Conservation (phyloP, 2,329 filamentous ascomycete genomes). For the Fonsecaea multimorphosa region DNA sequence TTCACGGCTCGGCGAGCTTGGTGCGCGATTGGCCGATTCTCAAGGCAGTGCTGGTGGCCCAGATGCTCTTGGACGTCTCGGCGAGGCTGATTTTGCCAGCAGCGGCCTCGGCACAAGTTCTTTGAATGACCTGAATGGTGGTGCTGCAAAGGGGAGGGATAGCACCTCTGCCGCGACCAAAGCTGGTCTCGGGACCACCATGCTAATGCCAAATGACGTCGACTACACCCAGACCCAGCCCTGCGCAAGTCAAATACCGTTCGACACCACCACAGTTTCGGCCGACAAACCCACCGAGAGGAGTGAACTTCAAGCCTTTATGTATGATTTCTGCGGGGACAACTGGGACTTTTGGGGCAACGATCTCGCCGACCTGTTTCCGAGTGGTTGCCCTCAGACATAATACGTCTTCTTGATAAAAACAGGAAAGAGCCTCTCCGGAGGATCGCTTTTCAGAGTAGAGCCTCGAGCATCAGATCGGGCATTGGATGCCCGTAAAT, state of each 20-base stretch:
- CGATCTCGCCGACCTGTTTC: constrained; percentile 13
- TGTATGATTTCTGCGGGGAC: constrained; percentile 21
- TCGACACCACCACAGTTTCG: neutral
- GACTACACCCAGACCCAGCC: neutral
- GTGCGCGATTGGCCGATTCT: constrained; percentile 4
- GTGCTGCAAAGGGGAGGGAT: neutral
- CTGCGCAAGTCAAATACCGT: neutral
- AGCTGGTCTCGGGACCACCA: neutral
- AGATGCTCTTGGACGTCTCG: neutral
- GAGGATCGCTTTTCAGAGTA: neutral
- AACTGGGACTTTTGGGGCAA: constrained; percentile 17
- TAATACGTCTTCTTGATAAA: neutral
- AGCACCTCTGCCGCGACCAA: neutral
- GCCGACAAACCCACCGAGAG: constrained; percentile 1
- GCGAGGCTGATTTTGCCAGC: neutral
- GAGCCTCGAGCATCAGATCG: no score
- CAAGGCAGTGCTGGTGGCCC: neutral
- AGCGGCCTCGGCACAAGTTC: neutral
- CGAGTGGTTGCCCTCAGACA: neutral
- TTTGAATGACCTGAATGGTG: neutral
- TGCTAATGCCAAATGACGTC: neutral
- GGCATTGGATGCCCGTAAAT: neutral
- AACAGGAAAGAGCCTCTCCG: neutral
- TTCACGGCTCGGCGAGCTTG: constrained; percentile 11
- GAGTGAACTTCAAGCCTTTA: constrained; percentile 17